These are phyloP conservation scores for Lipomyces yamadae DNA, from an alignment of 805 yeast species.

Conservation along the genomic window DNA sequence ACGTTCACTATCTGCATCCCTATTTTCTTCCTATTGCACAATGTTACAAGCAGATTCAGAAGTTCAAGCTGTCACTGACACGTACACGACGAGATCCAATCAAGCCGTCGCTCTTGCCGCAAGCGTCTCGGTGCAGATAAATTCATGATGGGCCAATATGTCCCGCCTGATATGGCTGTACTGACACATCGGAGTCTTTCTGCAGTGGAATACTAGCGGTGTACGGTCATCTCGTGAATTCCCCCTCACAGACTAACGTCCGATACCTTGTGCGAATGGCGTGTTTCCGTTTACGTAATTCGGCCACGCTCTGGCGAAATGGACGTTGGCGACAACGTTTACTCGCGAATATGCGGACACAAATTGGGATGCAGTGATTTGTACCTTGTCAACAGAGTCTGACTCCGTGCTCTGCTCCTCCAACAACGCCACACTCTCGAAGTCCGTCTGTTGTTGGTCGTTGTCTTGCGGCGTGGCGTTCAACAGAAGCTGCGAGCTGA, in stretches of 20 bases:
- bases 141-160: not conserved
- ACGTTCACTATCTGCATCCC: slow-evolving; percentile 5
- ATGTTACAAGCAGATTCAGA: slow-evolving; percentile 8
- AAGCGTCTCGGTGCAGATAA: not conserved
- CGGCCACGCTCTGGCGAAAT: not conserved
- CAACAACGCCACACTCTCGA: not conserved
- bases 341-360: not conserved
- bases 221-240: not conserved
- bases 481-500: not conserved
- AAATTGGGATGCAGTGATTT: not conserved
- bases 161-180: not conserved
- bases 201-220: not conserved
- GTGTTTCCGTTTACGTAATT: not conserved
- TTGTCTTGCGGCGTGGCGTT: not conserved
- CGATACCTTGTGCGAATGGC: not conserved
- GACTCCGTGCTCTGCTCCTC: not conserved
- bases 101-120: not conserved
- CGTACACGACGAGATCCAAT: slow-evolving; percentile 10
- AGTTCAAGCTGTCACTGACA: slow-evolving; percentile 5
- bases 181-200: not conserved
- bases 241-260: not conserved
- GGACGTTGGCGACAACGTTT: not conserved
- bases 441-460: not conserved
- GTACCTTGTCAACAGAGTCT: not conserved
- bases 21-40: slow-evolving; percentile 6